Conservation (phyloP, 2,329 filamentous ascomycete genomes). For the Colletotrichum siamense region DNA sequence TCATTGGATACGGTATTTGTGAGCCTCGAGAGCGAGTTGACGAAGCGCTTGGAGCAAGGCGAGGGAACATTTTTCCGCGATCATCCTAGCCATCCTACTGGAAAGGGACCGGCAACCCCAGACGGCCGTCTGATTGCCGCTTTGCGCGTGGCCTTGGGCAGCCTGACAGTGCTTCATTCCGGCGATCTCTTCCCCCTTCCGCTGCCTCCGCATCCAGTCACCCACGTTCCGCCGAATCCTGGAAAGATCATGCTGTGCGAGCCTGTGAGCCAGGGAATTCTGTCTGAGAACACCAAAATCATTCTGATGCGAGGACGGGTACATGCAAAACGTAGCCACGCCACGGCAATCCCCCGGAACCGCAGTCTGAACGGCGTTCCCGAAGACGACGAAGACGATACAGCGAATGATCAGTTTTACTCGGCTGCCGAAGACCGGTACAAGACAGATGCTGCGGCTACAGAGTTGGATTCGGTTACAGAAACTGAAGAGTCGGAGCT, state of each 20-base stretch:
- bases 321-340: conserved; percentile 58
- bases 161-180: conserved; percentile 78
- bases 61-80: conserved; percentile 82
- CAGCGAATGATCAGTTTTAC: conserved; percentile 88
- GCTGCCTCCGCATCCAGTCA: conserved; percentile 83
- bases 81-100: conserved; percentile 50
- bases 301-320: conserved; percentile 73
- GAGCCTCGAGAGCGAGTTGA: conserved; percentile 79
- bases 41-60: conserved; percentile 80
- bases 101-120: conserved; percentile 27
- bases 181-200: conserved; percentile 82
- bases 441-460: conserved; percentile 62
- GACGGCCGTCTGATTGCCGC: conserved; percentile 57
- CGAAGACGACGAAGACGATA: conserved; percentile 80
- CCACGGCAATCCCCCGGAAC: conserved; percentile 50
- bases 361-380: conserved; percentile 63
- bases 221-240: conserved; percentile 82
- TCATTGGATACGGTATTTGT: conserved; percentile 87
- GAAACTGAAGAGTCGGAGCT: conserved; percentile 67
- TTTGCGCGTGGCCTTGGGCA: conserved; percentile 76
- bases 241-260: conserved; percentile 93
- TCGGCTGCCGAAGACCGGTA: conserved; percentile 85
- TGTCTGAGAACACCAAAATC: conserved; percentile 81
- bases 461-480: conserved; percentile 62
- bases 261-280: conserved; percentile 85